phyloP scores from a whole-genome alignment of 108 stramenopile genomes.

The Fistulifera solaris region DNA sequence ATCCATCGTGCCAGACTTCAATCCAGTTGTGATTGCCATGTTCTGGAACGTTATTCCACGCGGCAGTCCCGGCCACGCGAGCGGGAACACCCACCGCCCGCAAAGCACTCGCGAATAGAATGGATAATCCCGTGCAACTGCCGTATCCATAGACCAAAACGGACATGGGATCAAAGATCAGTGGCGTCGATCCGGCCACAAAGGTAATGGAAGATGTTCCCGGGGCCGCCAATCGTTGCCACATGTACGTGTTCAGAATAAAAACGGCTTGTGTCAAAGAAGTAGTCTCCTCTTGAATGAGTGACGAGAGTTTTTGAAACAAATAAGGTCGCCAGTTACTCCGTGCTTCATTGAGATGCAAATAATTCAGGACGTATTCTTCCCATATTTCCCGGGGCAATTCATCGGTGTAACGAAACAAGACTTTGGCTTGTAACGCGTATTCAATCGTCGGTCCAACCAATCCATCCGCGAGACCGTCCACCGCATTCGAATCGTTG shows the following conservation, averaged over 20 bases:
- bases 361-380: constrained; percentile 79
- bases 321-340: constrained; percentile 72
- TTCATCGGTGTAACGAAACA: constrained; percentile 58
- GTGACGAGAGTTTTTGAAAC: constrained; percentile 29
- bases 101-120: constrained; percentile 57
- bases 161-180: constrained; percentile 83
- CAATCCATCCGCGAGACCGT: constrained; percentile 64
- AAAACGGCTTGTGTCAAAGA: constrained; percentile 36
- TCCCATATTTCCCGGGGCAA: constrained; percentile 54
- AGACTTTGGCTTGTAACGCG: constrained; percentile 48
- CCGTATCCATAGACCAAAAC: constrained; percentile 77
- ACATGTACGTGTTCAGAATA: constrained; percentile 53
- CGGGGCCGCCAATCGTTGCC: constrained; percentile 32
- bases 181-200: constrained; percentile 57
- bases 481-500: constrained; percentile 19
- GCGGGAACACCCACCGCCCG: constrained; percentile 67
- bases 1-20: constrained; percentile 64
- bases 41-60: constrained; percentile 61
- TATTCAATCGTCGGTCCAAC: constrained; percentile 48
- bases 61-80: constrained; percentile 78
- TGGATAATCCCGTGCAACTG: constrained; percentile 73
- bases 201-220: constrained; percentile 45
- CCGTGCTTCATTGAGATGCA: constrained; percentile 71
- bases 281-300: constrained; percentile 5
- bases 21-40: constrained; percentile 91